phyloP scores from a whole-genome alignment of 2,329 filamentous ascomycete species.

The Colletotrichum somersetense region DNA sequence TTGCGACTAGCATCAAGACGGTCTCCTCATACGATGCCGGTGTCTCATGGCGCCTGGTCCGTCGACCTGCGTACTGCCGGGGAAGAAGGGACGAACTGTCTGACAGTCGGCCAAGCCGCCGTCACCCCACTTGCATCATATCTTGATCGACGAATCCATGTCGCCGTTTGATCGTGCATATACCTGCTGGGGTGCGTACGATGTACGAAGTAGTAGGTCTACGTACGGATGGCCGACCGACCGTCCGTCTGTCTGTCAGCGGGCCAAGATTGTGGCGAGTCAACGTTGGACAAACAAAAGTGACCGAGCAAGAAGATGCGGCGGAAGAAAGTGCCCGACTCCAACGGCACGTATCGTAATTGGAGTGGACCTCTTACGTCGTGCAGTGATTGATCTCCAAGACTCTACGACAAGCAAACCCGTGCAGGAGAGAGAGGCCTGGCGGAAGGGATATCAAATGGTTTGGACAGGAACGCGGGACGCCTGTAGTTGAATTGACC shows the following conservation, averaged over 20 bases:
- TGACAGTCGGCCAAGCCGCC: conserved; percentile 28
- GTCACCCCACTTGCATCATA: conserved; percentile 37
- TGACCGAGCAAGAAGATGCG: conserved; percentile 11
- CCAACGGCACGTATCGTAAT: background rate
- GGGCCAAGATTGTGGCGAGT: conserved; percentile 6
- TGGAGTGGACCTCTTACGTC: too few species aligned
- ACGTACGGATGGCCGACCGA: background rate
- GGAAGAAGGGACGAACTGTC: conserved; percentile 32
- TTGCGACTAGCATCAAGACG: conserved; percentile 23
- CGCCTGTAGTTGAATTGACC: background rate
- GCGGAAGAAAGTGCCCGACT: background rate
- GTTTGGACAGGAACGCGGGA: background rate
- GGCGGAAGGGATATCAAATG: background rate
- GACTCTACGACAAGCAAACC: conserved; percentile 4
- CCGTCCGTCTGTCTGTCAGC: background rate
- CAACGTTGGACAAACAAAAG: conserved; percentile 21
- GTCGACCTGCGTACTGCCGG: conserved; percentile 20
- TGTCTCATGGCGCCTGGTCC: conserved; percentile 33
- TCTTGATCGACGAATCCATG: conserved; percentile 7
- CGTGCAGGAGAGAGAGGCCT: conserved; percentile 5
- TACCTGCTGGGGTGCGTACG: too few species aligned
- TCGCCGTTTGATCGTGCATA: conserved; percentile 26
- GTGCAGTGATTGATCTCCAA: background rate
- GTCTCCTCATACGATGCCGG: conserved; percentile 10
- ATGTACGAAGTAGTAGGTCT: too few species aligned